Evolutionary conservation across 139 green algal genomes (phyloP).

Genomic region (Choricystis sp.): DNA sequence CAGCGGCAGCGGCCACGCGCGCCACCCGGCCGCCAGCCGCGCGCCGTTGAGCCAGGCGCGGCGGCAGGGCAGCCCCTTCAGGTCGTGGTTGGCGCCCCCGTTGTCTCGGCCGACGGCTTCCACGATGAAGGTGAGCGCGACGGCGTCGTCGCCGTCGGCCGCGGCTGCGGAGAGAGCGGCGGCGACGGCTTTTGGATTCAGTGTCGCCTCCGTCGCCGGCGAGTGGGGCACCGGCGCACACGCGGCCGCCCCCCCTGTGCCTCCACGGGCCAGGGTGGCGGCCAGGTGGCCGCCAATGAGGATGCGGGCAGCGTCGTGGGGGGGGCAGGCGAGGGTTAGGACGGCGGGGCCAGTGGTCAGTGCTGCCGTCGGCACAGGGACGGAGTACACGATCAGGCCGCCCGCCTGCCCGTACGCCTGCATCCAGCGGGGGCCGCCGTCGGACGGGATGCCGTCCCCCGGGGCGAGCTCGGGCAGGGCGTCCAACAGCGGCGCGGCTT

Average conservation of each 20-base stretch:
- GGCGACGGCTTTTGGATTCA: no score
- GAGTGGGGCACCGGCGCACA: no score
- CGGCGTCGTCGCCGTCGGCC: no score
- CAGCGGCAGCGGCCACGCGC: no score
- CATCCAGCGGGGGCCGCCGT: conserved; percentile 23
- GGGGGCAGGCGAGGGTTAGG: conserved; percentile 10
- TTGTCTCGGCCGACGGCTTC: conserved; percentile 33
- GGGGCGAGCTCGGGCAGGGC: conserved; percentile 7
- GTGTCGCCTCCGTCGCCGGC: no score
- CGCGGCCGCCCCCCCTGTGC: not conserved
- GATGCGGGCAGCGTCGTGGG: conserved; percentile 25
- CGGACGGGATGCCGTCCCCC: conserved; percentile 11
- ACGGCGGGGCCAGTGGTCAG: not conserved
- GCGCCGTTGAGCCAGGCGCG: conserved; percentile 26
- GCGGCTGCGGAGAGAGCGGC: no score
- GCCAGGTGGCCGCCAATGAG: conserved; percentile 16
- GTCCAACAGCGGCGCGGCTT: conserved; percentile 15
- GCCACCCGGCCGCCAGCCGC: no score
- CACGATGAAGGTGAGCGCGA: conserved; percentile 31
- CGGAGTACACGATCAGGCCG: conserved; percentile 33
- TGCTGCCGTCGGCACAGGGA: not conserved
- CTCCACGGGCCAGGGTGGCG: conserved; percentile 6
- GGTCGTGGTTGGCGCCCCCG: conserved; percentile 20
- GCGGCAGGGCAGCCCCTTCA: conserved; percentile 28
- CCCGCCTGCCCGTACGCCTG: conserved; percentile 36